These are phyloP conservation scores for Arachnomyces sp. DNA, from an alignment of 2,329 filamentous ascomycete species.

Conservation along the genomic window DNA sequence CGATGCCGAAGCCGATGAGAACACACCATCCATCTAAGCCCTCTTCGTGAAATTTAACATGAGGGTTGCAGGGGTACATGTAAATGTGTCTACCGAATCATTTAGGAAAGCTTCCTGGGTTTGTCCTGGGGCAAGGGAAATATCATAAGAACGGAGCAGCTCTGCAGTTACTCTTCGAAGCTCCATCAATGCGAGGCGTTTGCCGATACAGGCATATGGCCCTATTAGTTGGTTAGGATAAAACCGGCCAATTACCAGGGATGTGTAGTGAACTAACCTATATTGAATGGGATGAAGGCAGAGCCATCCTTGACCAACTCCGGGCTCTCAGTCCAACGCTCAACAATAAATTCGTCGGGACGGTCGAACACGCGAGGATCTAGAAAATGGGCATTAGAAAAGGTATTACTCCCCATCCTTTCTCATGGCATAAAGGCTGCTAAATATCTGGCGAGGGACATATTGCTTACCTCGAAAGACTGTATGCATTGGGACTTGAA, in stretches of 20 bases:
- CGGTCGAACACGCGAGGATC: neutral
- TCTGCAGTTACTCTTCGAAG: slow-evolving; percentile 17
- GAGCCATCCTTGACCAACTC: slow-evolving; percentile 14
- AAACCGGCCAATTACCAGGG: neutral
- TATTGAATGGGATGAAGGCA: slow-evolving; percentile 16
- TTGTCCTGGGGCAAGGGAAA: slow-evolving; percentile 10
- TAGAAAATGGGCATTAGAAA: no score
- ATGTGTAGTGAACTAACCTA: slow-evolving; percentile 4
- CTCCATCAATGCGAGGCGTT: slow-evolving; percentile 20
- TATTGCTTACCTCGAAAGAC: slow-evolving; percentile 18
- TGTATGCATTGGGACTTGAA: slow-evolving; percentile 17
- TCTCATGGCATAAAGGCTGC: no score
- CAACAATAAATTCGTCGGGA: slow-evolving; percentile 17
- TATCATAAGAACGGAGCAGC: slow-evolving; percentile 10
- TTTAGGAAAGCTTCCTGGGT: slow-evolving; percentile 1
- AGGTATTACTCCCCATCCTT: no score
- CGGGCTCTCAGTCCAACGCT: slow-evolving; percentile 17
- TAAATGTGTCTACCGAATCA: slow-evolving; percentile 4
- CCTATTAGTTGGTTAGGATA: slow-evolving; percentile 5
- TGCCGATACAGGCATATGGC: slow-evolving; percentile 17
- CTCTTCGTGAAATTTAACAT: no score
- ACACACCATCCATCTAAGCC: no score
- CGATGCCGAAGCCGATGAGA: no score
- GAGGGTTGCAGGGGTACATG: no score
- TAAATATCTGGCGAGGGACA: neutral